Evolutionary conservation across 805 yeast genomes (phyloP).

Genomic region (Kregervanrija pseudodelftensis): DNA sequence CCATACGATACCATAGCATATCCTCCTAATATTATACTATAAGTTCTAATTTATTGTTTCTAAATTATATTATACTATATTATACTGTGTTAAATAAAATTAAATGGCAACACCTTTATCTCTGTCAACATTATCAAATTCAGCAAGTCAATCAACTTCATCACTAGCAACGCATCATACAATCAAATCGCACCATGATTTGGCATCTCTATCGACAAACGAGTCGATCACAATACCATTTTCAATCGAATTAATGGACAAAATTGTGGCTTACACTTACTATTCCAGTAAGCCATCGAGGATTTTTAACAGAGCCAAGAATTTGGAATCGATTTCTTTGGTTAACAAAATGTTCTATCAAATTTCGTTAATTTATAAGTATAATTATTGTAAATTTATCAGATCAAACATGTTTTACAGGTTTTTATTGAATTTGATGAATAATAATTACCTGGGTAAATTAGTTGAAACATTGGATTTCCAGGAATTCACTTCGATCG

Average conservation of each 20-base stretch:
- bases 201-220: no score
- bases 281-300: conserved; percentile 16
- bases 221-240: conserved; percentile 14
- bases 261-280: conserved; percentile 25
- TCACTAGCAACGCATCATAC: no score
- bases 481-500: conserved; percentile 82
- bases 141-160: no score
- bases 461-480: conserved; percentile 76
- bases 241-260: conserved; percentile 27
- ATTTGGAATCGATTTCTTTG: conserved; percentile 46
- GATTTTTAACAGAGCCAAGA: conserved; percentile 10
- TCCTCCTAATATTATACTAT: no score
- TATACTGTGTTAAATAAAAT: no score
- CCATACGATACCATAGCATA: no score
- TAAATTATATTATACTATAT: no score
- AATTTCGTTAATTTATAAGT: conserved; percentile 31
- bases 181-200: no score
- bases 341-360: conserved; percentile 30
- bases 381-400: conserved; percentile 65
- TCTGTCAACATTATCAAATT: no score
- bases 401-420: conserved; percentile 75
- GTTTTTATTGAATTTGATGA: conserved; percentile 49
- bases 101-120: no score
- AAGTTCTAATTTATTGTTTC: no score
- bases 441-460: conserved; percentile 42